These are phyloP conservation scores for Ilyonectria sp. DNA, from an alignment of 2,329 filamentous ascomycete genomes.

Conservation along the genomic window DNA sequence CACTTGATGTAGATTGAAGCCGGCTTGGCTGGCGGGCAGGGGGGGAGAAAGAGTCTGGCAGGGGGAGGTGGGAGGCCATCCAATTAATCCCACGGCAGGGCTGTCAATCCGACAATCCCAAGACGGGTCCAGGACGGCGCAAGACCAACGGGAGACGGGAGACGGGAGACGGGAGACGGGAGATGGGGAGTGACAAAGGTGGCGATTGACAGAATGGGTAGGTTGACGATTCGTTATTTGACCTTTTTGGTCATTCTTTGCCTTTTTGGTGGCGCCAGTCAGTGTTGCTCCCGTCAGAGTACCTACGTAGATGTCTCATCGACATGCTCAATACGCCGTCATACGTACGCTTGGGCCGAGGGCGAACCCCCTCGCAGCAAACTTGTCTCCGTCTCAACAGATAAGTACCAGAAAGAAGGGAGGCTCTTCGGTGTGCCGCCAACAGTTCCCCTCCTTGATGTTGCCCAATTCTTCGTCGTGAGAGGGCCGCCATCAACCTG, in stretches of 20 bases:
- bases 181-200: background rate
- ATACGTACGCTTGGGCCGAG: too few relatives aligned
- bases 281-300: background rate
- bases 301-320: background rate
- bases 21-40: conserved; percentile 14
- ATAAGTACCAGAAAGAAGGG: background rate
- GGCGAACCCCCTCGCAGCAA: too few relatives aligned
- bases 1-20: conserved; percentile 21
- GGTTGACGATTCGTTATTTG: background rate
- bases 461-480: background rate
- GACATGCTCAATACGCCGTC: too few relatives aligned
- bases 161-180: background rate
- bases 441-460: background rate
- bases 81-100: conserved; percentile 18
- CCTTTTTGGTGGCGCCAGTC: background rate
- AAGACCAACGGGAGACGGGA: background rate
- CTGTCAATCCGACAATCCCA: conserved; percentile 13
- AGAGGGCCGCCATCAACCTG: background rate
- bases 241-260: background rate
- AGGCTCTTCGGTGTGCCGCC: background rate
- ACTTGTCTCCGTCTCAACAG: background rate
- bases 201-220: background rate
- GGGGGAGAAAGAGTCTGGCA: background rate
- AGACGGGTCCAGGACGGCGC: background rate
- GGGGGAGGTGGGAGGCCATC: conserved; percentile 5